These are phyloP conservation scores for Botrytis medusae DNA, from an alignment of 2,329 filamentous ascomycete genomes.

Conservation along the genomic window DNA sequence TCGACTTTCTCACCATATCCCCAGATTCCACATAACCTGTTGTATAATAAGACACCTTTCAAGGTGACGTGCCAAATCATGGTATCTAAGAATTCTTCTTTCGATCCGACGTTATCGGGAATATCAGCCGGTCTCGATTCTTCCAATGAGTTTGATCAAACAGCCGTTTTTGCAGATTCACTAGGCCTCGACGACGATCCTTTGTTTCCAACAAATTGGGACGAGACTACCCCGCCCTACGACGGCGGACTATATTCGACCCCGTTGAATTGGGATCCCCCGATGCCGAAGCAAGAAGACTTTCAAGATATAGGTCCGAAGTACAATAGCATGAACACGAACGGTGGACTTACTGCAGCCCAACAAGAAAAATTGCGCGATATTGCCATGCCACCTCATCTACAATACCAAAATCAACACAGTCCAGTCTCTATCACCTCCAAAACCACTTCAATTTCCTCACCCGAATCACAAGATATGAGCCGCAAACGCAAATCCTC, in stretches of 20 bases:
- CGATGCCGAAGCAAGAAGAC: constrained; percentile 31
- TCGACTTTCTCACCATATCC: background rate
- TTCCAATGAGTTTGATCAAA: constrained; percentile 31
- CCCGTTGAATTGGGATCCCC: constrained; percentile 39
- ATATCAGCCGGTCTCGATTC: constrained; percentile 32
- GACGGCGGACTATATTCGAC: constrained; percentile 39
- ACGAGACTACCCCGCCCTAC: constrained; percentile 37
- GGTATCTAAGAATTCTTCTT: constrained; percentile 27
- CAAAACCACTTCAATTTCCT: constrained; percentile 52
- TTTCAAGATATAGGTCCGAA: constrained; percentile 23
- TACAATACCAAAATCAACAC: constrained; percentile 52
- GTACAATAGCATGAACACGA: constrained; percentile 27
- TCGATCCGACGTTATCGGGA: constrained; percentile 35
- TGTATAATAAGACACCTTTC: background rate
- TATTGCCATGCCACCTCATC: constrained; percentile 64
- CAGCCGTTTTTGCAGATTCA: constrained; percentile 32
- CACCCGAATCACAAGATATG: constrained; percentile 56
- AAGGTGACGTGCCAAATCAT: constrained; percentile 24
- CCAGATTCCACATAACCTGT: background rate
- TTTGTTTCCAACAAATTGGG: constrained; percentile 36
- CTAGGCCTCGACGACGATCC: constrained; percentile 35
- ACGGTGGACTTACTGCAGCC: constrained; percentile 53
- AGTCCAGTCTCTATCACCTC: constrained; percentile 58
- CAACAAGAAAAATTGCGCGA: constrained; percentile 61
- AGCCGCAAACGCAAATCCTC: constrained; percentile 71